Percentiles rank a stretch among this genome's conserved stretches.
phyloP scores from a whole-genome alignment of 2,329 filamentous ascomycete genomes.

The Monilinia laxa region DNA sequence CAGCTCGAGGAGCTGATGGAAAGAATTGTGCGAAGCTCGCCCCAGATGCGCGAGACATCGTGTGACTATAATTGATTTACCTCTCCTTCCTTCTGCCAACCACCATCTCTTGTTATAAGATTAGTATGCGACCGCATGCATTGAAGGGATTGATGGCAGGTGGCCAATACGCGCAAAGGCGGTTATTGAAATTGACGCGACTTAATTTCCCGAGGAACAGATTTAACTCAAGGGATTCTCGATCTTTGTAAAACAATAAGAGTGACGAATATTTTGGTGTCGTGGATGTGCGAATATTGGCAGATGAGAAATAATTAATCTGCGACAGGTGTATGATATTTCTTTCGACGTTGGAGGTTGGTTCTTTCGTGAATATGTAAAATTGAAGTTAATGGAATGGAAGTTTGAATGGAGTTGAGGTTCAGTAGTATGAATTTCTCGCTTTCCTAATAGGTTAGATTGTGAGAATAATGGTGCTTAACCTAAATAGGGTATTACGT shows the following conservation, averaged over 20 bases:
- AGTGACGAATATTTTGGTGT: conserved; percentile 18
- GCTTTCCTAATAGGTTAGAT: conserved; percentile 19
- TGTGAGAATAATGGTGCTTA: conserved; percentile 4
- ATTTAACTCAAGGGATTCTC: conserved; percentile 12
- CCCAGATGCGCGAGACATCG: conserved; percentile 74
- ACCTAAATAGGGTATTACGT: conserved; percentile 4
- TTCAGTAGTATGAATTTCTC: conserved; percentile 20
- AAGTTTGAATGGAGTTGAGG: conserved; percentile 11
- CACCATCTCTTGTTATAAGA: conserved; percentile 37
- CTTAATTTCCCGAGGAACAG: conserved; percentile 20
- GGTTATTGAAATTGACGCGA: conserved; percentile 27
- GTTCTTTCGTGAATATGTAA: conserved; percentile 18
- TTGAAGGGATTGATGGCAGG: conserved; percentile 28
- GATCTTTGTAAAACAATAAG: conserved; percentile 13
- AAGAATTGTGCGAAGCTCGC: conserved; percentile 87
- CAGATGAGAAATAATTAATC: background rate
- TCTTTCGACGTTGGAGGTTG: conserved; percentile 21
- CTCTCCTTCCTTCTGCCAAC: conserved; percentile 37
- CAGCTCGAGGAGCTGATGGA: conserved; percentile 64
- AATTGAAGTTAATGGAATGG: conserved; percentile 20
- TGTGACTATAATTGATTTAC: conserved; percentile 45
- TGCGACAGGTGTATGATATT: conserved; percentile 16
- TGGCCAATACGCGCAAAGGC: conserved; percentile 33
- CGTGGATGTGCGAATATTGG: conserved; percentile 23
- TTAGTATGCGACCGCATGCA: conserved; percentile 37